Percentiles rank a stretch among this genome's conserved stretches.
Conservation (phyloP, 148 eudicot genomes). For the Chenopodium formosanum region DNA sequence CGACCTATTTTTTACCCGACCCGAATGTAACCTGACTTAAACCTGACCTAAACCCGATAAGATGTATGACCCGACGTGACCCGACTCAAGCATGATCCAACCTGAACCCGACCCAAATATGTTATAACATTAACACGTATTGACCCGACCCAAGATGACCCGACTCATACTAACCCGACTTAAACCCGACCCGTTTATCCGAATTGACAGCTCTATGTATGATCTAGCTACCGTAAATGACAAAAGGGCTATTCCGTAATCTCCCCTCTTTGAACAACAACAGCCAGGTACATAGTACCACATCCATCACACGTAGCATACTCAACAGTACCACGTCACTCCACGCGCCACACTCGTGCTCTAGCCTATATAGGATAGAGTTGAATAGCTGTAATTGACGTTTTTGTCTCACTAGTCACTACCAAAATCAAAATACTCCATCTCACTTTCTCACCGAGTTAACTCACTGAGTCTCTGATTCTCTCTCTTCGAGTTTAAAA, state of each 20-base stretch:
- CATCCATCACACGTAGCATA: slow-evolving; percentile 23
- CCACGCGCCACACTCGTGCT: slow-evolving; percentile 5
- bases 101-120: too few species aligned
- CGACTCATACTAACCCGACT: too few species aligned
- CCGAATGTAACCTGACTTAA: too few species aligned
- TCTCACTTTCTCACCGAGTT: not conserved
- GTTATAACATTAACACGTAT: too few species aligned
- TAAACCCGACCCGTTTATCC: too few species aligned
- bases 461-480: slow-evolving; percentile 19
- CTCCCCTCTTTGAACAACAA: not conserved
- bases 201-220: too few species aligned
- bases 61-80: too few species aligned
- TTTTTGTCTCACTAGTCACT: slow-evolving; percentile 16
- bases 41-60: too few species aligned
- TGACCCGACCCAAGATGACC: too few species aligned
- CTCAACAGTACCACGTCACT: not conserved
- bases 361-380: not conserved
- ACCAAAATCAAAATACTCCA: too few species aligned
- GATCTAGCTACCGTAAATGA: not conserved
- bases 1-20: too few species aligned
- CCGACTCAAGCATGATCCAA: too few species aligned
- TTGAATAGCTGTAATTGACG: slow-evolving; percentile 13
- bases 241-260: not conserved
- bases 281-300: slow-evolving; percentile 23
- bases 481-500: not conserved